phyloP scores from a whole-genome alignment of 2,329 filamentous ascomycete genomes.

The Fusarium sp. region DNA sequence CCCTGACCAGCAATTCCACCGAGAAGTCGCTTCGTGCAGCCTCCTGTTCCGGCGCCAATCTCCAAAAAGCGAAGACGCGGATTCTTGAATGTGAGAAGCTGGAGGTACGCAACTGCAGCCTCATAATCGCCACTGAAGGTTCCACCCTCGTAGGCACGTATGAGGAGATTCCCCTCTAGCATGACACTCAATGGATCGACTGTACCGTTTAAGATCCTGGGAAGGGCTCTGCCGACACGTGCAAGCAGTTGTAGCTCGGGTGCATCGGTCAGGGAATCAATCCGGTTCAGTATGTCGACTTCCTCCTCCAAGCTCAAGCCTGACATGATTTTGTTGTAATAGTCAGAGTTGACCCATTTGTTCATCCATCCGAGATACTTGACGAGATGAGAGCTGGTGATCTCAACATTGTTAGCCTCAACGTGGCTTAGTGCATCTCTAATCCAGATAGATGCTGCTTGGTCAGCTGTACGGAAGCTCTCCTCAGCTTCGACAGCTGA shows the following conservation, averaged over 20 bases:
- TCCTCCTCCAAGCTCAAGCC: background rate
- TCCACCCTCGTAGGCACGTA: slow-evolving; percentile 5
- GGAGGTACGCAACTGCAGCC: slow-evolving; percentile 10
- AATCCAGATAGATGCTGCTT: slow-evolving; percentile 10
- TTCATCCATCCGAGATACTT: slow-evolving; percentile 17
- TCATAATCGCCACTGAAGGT: slow-evolving; percentile 11
- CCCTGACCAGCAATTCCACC: background rate
- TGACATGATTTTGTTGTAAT: slow-evolving; percentile 6
- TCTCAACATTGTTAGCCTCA: slow-evolving; percentile 1
- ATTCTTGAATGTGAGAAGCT: slow-evolving; percentile 10
- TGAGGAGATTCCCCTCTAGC: background rate
- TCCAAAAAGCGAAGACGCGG: slow-evolving; percentile 3
- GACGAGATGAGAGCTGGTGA: slow-evolving; percentile 3
- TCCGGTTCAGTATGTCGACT: background rate
- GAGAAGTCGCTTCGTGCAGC: slow-evolving; percentile 8
- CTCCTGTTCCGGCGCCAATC: slow-evolving; percentile 2
- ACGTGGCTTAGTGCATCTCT: background rate
- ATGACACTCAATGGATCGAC: slow-evolving; percentile 2
- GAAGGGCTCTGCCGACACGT: slow-evolving; percentile 2
- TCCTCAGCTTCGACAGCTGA: background rate
- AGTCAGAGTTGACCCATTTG: slow-evolving; percentile 3
- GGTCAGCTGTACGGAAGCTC: background rate
- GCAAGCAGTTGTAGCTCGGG: slow-evolving; percentile 4
- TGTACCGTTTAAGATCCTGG: background rate
- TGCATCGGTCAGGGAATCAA: background rate